Percentiles rank a stretch among this genome's conserved stretches.
phyloP scores from a whole-genome alignment of 2,329 filamentous ascomycete species.

The Xylariaceae sp. region DNA sequence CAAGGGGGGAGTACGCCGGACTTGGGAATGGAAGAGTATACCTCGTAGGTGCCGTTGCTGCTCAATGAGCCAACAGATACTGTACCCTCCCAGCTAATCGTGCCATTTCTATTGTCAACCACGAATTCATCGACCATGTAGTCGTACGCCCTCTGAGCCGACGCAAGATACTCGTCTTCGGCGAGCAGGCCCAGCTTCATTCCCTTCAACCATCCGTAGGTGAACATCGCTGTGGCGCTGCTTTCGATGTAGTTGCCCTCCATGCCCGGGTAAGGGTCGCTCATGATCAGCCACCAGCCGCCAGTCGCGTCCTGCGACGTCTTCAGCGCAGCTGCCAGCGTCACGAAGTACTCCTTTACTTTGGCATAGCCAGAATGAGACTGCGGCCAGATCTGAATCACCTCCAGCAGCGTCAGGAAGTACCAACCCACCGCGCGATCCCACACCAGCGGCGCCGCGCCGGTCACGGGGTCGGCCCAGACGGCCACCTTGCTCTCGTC shows the following conservation, averaged over 20 bases:
- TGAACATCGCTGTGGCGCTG: constrained; percentile 55
- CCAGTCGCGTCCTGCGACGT: constrained; percentile 38
- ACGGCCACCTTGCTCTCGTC: constrained; percentile 40
- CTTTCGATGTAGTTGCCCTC: constrained; percentile 58
- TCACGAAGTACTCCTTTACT: constrained; percentile 36
- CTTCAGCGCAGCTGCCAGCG: constrained; percentile 37
- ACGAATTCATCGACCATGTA: constrained; percentile 42
- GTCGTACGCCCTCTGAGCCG: constrained; percentile 39
- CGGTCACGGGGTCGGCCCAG: constrained; percentile 44
- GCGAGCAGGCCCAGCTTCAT: constrained; percentile 32
- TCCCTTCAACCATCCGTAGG: constrained; percentile 47
- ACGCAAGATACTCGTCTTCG: constrained; percentile 27
- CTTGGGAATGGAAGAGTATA: constrained; percentile 22
- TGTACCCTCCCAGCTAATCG: constrained; percentile 46
- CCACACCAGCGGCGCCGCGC: constrained; percentile 49
- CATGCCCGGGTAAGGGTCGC: constrained; percentile 39
- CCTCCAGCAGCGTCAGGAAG: constrained; percentile 43
- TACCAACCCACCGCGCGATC: constrained; percentile 46
- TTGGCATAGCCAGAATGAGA: constrained; percentile 31
- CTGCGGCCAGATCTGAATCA: constrained; percentile 38
- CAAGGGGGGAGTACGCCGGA: neutral
- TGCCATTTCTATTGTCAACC: constrained; percentile 40
- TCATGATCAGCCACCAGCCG: constrained; percentile 58
- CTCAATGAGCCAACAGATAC: constrained; percentile 46
- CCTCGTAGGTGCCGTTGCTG: constrained; percentile 44